Percentiles rank a stretch among this genome's conserved stretches.
Evolutionary conservation across 2,329 filamentous ascomycete genomes (phyloP).

Genomic region (Bertia moriformis): DNA sequence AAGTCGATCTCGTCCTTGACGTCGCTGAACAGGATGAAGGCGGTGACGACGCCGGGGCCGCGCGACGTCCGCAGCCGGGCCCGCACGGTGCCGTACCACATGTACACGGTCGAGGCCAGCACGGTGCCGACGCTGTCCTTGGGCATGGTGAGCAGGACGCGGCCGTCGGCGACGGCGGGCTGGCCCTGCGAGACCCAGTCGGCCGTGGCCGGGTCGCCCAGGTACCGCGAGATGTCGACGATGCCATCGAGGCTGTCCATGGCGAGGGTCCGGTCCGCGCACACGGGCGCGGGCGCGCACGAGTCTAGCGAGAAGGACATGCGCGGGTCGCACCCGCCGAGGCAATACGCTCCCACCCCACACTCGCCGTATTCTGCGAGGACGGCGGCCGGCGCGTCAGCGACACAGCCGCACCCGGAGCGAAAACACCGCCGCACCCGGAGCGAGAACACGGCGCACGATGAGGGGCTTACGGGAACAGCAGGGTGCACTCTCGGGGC

Average conservation of each 20-base stretch:
- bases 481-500: conserved; percentile 60
- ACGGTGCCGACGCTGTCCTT: conserved; percentile 74
- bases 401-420: too few relatives aligned
- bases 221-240: conserved; percentile 62
- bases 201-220: conserved; percentile 64
- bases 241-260: conserved; percentile 62
- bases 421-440: not conserved
- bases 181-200: conserved; percentile 85
- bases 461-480: conserved; percentile 63
- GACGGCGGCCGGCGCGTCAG: conserved; percentile 5
- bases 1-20: conserved; percentile 98
- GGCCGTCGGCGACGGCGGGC: conserved; percentile 52
- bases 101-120: conserved; percentile 67
- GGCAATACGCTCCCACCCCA: conserved; percentile 84
- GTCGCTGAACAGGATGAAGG: conserved; percentile 88
- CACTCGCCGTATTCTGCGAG: conserved; percentile 74
- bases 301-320: conserved; percentile 72
- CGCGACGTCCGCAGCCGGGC: conserved; percentile 73
- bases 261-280: conserved; percentile 58
- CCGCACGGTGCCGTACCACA: conserved; percentile 94
- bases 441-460: too few relatives aligned
- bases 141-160: conserved; percentile 78
- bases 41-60: conserved; percentile 82
- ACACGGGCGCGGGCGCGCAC: conserved; percentile 73
- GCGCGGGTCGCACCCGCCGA: conserved; percentile 84